Evolutionary conservation across 257 asterid genomes (phyloP).

Genomic region (Verbena officinalis): DNA sequence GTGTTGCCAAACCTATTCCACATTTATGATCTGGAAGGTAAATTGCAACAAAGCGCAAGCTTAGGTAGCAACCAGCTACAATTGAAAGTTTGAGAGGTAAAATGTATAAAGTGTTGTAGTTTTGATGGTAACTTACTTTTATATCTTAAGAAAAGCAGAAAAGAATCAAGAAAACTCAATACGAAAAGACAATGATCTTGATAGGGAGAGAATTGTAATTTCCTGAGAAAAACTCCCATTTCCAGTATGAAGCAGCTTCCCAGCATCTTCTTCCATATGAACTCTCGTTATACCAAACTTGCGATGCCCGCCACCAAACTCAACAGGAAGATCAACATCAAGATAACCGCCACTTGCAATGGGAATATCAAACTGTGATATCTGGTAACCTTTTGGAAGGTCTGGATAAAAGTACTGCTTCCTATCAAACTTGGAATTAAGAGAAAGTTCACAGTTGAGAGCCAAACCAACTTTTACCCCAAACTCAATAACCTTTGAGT

Average conservation of each 20-base stretch:
- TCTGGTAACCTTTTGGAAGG: constrained; percentile 98
- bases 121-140: no score
- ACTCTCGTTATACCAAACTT: constrained; percentile 90
- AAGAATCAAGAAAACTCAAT: background rate
- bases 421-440: constrained; percentile 86
- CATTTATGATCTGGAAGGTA: no score
- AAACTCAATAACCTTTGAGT: constrained; percentile 82
- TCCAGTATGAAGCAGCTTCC: constrained; percentile 88
- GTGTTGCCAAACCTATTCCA: no score
- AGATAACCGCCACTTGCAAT: constrained; percentile 76
- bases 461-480: constrained; percentile 90
- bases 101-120: no score
- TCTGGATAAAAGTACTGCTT: constrained; percentile 96
- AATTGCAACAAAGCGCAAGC: no score
- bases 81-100: no score
- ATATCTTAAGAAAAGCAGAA: no score
- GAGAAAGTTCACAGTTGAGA: constrained; percentile 72
- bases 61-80: no score
- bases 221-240: constrained; percentile 78
- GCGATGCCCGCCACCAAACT: constrained; percentile 96
- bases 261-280: constrained; percentile 99
- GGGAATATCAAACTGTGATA: constrained; percentile 93
- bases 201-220: constrained; percentile 26
- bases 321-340: constrained; percentile 93
- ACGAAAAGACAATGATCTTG: constrained; percentile 12